Conservation (phyloP, 352 stramenopile species). For the Globisporangium spinosum region DNA sequence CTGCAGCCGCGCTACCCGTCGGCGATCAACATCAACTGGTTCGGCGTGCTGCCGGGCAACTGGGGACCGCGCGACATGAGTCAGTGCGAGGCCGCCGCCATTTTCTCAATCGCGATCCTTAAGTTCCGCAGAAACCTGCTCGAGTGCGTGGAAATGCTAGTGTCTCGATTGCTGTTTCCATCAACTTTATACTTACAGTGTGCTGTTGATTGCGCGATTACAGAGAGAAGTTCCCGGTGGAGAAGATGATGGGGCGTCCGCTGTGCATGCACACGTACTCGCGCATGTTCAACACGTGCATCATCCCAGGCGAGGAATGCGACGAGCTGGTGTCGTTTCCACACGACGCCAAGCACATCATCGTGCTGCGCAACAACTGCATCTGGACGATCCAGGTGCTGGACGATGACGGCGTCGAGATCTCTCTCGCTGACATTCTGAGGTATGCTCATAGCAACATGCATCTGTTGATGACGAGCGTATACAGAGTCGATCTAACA, state of each 20-base stretch:
- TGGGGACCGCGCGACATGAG: conserved; percentile 91
- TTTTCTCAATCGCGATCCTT: conserved; percentile 80
- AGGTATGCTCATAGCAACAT: conserved; percentile 26
- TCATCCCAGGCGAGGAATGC: conserved; percentile 90
- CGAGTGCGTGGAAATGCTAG: conserved; percentile 39
- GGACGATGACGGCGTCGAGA: conserved; percentile 62
- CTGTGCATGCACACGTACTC: conserved; percentile 94
- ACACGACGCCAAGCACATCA: conserved; percentile 89
- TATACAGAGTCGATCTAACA: background rate
- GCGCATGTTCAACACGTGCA: conserved; percentile 96
- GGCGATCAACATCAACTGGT: conserved; percentile 97
- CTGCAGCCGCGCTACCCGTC: conserved; percentile 93
- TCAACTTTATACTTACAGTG: background rate
- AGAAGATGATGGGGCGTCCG: conserved; percentile 92
- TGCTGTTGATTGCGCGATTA: conserved; percentile 7
- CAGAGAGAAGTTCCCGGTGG: conserved; percentile 88
- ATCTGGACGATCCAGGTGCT: conserved; percentile 84
- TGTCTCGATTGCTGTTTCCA: background rate
- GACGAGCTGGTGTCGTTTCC: conserved; percentile 88
- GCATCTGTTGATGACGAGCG: background rate
- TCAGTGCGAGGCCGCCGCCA: conserved; percentile 84
- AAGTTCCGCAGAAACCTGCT: conserved; percentile 93
- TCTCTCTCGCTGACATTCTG: conserved; percentile 74
- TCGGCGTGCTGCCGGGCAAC: conserved; percentile 94
- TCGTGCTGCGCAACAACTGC: conserved; percentile 91